Conservation (phyloP, 306 rosid species). For the Cicer bijugum region DNA sequence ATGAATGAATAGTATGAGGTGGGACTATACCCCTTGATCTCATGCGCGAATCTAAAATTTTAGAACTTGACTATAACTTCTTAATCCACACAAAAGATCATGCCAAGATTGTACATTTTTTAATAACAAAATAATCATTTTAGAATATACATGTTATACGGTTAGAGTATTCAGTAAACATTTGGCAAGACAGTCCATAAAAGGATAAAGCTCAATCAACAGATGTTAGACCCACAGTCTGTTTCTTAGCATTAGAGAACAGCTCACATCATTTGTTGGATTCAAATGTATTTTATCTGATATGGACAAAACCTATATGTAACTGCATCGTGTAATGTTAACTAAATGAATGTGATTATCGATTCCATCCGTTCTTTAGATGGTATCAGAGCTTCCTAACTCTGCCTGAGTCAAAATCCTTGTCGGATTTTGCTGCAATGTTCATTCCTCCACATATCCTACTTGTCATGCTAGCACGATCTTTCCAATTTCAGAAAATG, state of each 20-base stretch:
- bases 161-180: conserved; percentile 4
- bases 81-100: background rate
- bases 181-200: background rate
- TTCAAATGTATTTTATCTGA: background rate
- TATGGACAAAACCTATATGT: background rate
- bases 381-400: conserved; percentile 19
- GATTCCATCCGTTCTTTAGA: background rate
- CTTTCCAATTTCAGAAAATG: background rate
- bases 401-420: background rate
- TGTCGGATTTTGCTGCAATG: background rate
- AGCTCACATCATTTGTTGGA: background rate
- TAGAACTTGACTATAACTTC: background rate
- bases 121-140: conserved; percentile 1
- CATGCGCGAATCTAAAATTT: background rate
- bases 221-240: background rate
- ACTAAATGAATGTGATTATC: background rate
- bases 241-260: background rate
- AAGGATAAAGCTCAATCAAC: conserved; percentile 17
- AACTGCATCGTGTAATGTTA: background rate
- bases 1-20: no score
- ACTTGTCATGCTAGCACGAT: background rate
- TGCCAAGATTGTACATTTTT: background rate
- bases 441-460: background rate
- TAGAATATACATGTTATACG: background rate
- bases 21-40: no score